phyloP scores from a whole-genome alignment of 2,329 filamentous ascomycete genomes.

The Teratosphaeria destructans region DNA sequence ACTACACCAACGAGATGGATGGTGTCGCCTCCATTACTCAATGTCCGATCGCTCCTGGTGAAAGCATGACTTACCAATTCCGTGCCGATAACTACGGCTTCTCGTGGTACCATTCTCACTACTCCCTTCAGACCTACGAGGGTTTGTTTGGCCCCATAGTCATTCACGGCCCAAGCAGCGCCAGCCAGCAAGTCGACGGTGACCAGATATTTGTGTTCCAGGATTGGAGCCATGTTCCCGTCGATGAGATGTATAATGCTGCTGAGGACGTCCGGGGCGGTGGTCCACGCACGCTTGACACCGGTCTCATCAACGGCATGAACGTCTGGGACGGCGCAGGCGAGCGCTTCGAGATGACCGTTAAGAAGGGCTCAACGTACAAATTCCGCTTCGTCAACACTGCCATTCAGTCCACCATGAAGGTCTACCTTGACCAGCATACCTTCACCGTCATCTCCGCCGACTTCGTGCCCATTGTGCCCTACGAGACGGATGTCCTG shows the following conservation, averaged over 20 bases:
- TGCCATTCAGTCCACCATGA: constrained; percentile 31
- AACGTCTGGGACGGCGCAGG: constrained; percentile 26
- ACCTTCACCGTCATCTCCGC: constrained; percentile 33
- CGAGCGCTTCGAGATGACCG: constrained; percentile 18
- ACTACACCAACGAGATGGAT: constrained; percentile 44
- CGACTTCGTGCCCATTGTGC: constrained; percentile 35
- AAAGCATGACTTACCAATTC: constrained; percentile 29
- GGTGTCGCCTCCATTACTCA: constrained; percentile 46
- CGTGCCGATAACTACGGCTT: constrained; percentile 27
- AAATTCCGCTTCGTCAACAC: constrained; percentile 33
- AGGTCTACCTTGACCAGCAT: constrained; percentile 35
- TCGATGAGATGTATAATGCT: constrained; percentile 22
- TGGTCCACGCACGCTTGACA: constrained; percentile 30
- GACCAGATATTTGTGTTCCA: constrained; percentile 28
- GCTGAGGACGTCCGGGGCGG: constrained; percentile 24
- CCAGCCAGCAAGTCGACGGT: constrained; percentile 25
- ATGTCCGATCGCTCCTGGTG: constrained; percentile 32
- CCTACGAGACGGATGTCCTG: constrained; percentile 29
- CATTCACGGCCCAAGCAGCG: constrained; percentile 29
- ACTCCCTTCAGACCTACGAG: constrained; percentile 31
- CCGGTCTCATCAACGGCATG: constrained; percentile 35
- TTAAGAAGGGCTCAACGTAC: constrained; percentile 29
- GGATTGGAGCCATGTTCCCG: constrained; percentile 26
- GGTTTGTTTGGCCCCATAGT: constrained; percentile 30
- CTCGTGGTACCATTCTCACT: constrained; percentile 34